Evolutionary conservation across 306 rosid genomes (phyloP).

Genomic region (Trichosanthes truncata): DNA sequence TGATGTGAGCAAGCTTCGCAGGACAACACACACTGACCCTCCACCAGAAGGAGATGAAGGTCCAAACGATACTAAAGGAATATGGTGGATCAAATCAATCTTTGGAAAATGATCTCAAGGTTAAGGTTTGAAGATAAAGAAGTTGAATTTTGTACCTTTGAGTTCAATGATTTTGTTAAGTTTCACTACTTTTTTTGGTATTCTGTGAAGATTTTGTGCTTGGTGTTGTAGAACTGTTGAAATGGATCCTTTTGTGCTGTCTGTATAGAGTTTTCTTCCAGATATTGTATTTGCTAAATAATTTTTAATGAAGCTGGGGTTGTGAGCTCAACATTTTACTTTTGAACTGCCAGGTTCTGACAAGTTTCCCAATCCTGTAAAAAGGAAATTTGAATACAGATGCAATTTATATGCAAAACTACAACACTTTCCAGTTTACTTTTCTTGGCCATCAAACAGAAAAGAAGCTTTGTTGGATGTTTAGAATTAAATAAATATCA

Average conservation of each 20-base stretch:
- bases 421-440: neutral
- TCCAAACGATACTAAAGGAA: constrained; percentile 48
- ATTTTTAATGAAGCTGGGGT: neutral
- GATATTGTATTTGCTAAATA: constrained; percentile 1
- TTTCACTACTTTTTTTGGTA: neutral
- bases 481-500: neutral
- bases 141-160: neutral
- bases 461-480: neutral
- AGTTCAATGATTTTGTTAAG: neutral
- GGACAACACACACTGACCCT: constrained; percentile 28
- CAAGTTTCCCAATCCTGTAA: neutral
- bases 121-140: neutral
- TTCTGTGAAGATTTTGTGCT: neutral
- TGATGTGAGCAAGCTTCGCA: constrained; percentile 77
- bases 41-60: constrained; percentile 51
- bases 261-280: neutral
- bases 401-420: neutral
- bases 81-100: constrained; percentile 67
- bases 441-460: neutral
- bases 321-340: neutral
- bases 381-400: neutral
- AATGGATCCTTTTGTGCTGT: neutral
- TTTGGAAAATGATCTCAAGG: constrained; percentile 18
- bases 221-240: neutral
- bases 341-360: neutral